These are phyloP conservation scores for Niebla homalea DNA, from an alignment of 495 filamentous ascomycete genomes.

Conservation along the genomic window DNA sequence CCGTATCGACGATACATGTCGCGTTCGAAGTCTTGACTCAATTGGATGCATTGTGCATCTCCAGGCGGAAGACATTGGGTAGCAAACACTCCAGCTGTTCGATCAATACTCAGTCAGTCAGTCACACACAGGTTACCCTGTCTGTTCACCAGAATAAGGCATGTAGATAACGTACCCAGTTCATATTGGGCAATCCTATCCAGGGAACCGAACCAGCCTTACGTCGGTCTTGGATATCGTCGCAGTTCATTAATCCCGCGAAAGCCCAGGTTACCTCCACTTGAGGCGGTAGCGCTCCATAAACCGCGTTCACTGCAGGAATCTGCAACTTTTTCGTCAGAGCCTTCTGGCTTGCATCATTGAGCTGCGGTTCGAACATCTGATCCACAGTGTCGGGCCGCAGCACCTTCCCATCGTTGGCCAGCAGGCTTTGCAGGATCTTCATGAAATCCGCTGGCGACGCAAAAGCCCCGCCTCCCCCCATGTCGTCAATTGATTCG, in stretches of 20 bases:
- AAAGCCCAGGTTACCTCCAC: neutral
- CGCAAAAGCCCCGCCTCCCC: conserved; percentile 40
- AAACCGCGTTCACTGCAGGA: neutral
- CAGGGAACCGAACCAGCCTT: neutral
- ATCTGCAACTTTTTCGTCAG: neutral
- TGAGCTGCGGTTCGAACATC: conserved; percentile 22
- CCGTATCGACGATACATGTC: neutral
- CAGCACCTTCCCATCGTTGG: conserved; percentile 32
- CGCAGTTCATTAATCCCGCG: neutral
- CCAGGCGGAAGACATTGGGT: neutral
- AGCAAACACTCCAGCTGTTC: neutral
- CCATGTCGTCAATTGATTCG: conserved; percentile 27
- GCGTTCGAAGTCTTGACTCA: neutral
- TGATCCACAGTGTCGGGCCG: conserved; percentile 28
- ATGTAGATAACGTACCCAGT: neutral
- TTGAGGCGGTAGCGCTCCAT: neutral
- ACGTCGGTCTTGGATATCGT: neutral
- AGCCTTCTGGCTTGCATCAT: conserved; percentile 1
- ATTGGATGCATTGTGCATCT: neutral
- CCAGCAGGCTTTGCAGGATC: conserved; percentile 35
- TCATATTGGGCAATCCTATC: neutral
- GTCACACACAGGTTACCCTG: neutral
- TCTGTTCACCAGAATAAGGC: neutral
- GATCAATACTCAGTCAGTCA: neutral
- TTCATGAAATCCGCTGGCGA: conserved; percentile 34